Evolutionary conservation across 257 asterid species (phyloP), one percentile per base, ranked within the genome.

Genomic region (Ballota nigra): DNA sequence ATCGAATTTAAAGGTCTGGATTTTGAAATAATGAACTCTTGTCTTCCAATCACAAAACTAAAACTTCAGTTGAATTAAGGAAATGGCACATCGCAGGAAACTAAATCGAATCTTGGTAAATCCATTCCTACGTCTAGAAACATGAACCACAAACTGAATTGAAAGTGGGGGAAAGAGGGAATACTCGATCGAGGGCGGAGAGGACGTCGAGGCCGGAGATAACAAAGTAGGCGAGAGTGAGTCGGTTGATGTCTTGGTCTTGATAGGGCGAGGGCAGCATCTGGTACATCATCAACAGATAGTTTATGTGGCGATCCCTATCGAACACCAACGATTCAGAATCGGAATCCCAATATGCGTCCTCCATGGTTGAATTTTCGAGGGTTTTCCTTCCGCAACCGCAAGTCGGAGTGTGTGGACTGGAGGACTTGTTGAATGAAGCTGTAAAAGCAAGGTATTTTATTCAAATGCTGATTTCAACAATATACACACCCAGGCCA

Each of bases 221-320:
- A n/a, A 81, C 79, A 79, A 91, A 91, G 86, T 91, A 88, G 36
- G 92, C 96, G 65, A 94, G 96, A 41, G 97, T 91, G 34, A 94
- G 83, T 55, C 96, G 97, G 71, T 89, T 91, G 92, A 91, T 89
- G 67, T 94, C 97, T 59, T 94, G 96, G 23, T 69, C 79, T 79
- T 94, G 92, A 40, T 91, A 94, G 2, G 76, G 78, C 26, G 89
- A 78, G 1, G 99, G 99, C 72, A 94, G 75, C 20, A 86, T 70
- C 31, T 81, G 86, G 67, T 83, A 90, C 96, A 89, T 89, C 99
- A 89, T 87, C 78, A 83, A 76, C 45, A 89, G 81, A 75, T 76
- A 94, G 51, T 55, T 68, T 16, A 87, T 60, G 73, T 94, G 98
- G 3, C 96, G 87, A 83, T 89, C 92, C 78, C 81, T 85, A 29